Evolutionary conservation across 2,329 filamentous ascomycete species (phyloP), one percentile per base, ranked within the genome.

Genomic region (Drechslera avenae): DNA sequence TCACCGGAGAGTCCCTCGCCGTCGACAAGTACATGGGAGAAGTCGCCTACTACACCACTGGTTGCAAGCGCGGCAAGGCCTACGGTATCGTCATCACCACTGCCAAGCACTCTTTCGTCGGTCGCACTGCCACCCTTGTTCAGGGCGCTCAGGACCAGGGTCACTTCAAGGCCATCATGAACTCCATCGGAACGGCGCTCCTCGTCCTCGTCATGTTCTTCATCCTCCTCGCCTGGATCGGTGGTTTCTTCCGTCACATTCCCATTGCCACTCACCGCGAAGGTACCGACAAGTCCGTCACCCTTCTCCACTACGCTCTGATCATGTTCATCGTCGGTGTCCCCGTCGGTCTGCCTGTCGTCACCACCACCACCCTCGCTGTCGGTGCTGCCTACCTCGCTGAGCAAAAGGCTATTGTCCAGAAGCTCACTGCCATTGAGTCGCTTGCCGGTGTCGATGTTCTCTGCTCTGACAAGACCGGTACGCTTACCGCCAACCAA

Each of bases 391-490:
- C 87, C 59, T 90, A 90, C 75, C 81, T 90, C 57, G 87, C 87
- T 46, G 84, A 90, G 79, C 84, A 90, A 73, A 87, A 90, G 78
- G 87, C 87, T 56, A 90, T 90, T 57, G 87, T 90, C 43, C 87
- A 90, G 79, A 90, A 90, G 79, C 80, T 90, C 57, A 90, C 87
- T 59, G 87, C 87, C 56, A 90, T 90, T 59, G 87, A 90, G 76
- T 90, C 87, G 42, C 65, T 71, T 39, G 68, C 68, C 57, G 62
- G 87, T 83, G 87, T 90, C 59, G 86, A 90, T 68, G 85, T 90
- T 65, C 85, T 90, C 60, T 91, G 88, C 81, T 90, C 88, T 66
- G 88, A 91, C 78, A 90, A 91, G 83, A 90, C 88, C 37, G 88
- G 88, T 79, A 91, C 88, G 28, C 81, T 90, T 63, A 88, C 86